Conservation (phyloP, 2,329 filamentous ascomycete genomes). For the Talaromyces sp. region DNA sequence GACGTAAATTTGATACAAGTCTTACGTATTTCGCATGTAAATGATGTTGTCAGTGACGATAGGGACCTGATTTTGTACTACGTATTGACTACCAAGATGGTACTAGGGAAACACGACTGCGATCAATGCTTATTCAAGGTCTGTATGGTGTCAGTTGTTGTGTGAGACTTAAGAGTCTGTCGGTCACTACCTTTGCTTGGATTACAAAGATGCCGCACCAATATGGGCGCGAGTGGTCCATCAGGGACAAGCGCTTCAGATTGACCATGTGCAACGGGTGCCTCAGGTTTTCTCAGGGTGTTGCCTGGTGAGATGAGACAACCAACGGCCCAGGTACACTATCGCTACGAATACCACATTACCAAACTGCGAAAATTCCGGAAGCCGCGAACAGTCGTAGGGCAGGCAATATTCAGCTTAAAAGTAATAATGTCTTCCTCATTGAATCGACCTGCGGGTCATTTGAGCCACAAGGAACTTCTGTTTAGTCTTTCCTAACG, state of each 20-base stretch:
- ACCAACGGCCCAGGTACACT: background rate
- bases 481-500: background rate
- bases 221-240: background rate
- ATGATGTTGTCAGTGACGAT: background rate
- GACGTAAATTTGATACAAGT: slow-evolving; percentile 1
- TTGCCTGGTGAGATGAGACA: background rate
- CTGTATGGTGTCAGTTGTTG: background rate
- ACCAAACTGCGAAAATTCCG: background rate
- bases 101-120: no score
- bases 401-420: background rate
- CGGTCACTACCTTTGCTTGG: background rate
- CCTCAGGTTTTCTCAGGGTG: background rate
- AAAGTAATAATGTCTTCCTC: background rate
- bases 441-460: background rate
- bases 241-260: background rate
- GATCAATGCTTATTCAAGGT: background rate
- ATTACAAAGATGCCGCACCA: background rate
- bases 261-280: background rate
- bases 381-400: background rate
- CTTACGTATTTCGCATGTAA: background rate
- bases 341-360: background rate
- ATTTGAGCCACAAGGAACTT: background rate
- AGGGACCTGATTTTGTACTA: background rate
- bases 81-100: no score
- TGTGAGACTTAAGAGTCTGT: background rate